Conservation (phyloP, 306 rosid species). For the Rosa rugosa region DNA sequence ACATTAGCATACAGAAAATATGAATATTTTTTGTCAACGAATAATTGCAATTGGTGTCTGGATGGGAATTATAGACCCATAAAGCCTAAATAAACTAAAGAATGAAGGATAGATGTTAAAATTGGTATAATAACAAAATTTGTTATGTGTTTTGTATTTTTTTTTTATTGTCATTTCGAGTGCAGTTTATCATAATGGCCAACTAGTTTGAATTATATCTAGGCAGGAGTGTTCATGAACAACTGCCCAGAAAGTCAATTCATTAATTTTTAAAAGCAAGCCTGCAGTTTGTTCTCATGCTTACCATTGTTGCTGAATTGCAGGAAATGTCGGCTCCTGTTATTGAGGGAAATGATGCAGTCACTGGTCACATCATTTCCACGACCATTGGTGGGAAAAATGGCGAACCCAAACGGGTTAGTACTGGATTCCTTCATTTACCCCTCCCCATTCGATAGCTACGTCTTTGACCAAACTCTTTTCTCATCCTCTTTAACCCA, state of each 20-base stretch:
- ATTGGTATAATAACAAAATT: neutral
- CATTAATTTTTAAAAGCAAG: constrained; percentile 5
- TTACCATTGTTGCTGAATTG: constrained; percentile 29
- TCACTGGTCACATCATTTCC: constrained; percentile 90
- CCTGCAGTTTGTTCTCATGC: constrained; percentile 2
- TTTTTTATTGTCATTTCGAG: neutral
- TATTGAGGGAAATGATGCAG: constrained; percentile 69
- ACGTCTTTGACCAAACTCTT: neutral
- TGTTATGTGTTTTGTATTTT: neutral
- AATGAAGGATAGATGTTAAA: constrained; percentile 2
- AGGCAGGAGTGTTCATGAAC: constrained; percentile 14
- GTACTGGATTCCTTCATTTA: constrained; percentile 14
- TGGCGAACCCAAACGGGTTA: constrained; percentile 90
- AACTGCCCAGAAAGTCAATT: constrained; percentile 13
- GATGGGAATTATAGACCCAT: neutral
- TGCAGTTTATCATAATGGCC: neutral
- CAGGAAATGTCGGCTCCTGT: constrained; percentile 85
- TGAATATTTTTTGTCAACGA: neutral
- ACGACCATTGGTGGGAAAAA: constrained; percentile 96
- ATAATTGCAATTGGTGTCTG: neutral
- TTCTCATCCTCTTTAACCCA: neutral
- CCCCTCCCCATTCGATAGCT: neutral
- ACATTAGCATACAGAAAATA: neutral
- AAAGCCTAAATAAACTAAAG: neutral
- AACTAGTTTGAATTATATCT: neutral